phyloP scores from a whole-genome alignment of 2,329 filamentous ascomycete species.

The Pseudopithomyces maydicus region DNA sequence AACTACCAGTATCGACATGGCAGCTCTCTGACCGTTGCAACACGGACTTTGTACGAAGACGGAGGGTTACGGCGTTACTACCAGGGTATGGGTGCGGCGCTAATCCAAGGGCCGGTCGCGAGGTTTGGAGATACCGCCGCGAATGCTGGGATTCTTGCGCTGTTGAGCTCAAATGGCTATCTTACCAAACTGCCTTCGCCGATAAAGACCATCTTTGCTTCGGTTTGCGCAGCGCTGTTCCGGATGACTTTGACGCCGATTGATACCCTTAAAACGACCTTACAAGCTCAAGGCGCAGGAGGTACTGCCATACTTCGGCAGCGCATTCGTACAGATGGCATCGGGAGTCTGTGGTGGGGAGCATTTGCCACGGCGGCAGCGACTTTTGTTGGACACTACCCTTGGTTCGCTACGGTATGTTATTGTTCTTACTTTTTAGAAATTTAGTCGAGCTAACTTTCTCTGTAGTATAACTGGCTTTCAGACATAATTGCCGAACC shows the following conservation, averaged over 20 bases:
- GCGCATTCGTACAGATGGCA: constrained; percentile 30
- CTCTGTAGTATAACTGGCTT: constrained; percentile 26
- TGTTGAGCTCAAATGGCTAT: constrained; percentile 32
- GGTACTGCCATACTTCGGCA: constrained; percentile 26
- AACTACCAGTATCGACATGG: constrained; percentile 40
- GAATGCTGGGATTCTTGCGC: constrained; percentile 34
- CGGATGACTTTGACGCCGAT: constrained; percentile 35
- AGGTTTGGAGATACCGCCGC: constrained; percentile 37
- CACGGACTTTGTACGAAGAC: constrained; percentile 30
- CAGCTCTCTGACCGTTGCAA: constrained; percentile 27
- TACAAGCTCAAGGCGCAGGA: constrained; percentile 31
- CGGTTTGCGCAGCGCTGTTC: constrained; percentile 30
- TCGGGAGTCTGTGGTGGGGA: constrained; percentile 38
- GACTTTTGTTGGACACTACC: constrained; percentile 37
- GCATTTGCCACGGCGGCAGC: constrained; percentile 37
- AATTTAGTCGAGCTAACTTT: not conserved
- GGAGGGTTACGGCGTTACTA: constrained; percentile 33
- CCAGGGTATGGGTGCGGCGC: constrained; percentile 29
- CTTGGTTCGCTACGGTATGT: constrained; percentile 30
- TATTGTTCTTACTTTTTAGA: not conserved
- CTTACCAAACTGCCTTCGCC: constrained; percentile 29
- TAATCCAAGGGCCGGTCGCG: constrained; percentile 34
- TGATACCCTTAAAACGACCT: constrained; percentile 34
- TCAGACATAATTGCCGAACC: constrained; percentile 29
- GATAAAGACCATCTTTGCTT: constrained; percentile 34